Conservation (phyloP, 1,284 basidiomycete genomes). For the Phlebopus sp. region DNA sequence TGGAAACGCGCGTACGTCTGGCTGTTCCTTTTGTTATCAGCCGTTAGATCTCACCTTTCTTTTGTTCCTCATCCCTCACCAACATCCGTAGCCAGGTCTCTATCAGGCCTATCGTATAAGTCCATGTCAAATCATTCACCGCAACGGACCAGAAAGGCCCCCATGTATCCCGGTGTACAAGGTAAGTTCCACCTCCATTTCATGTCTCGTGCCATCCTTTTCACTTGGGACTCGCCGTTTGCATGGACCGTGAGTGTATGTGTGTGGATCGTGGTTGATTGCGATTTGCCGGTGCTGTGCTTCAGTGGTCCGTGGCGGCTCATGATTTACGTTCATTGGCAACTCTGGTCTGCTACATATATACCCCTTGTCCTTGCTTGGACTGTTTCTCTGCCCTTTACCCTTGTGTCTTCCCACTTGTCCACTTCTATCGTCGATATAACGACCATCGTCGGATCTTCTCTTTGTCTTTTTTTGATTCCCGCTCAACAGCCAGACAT, state of each 20-base stretch:
- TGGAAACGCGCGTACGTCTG: conserved; percentile 32
- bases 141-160: conserved; percentile 48
- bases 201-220: conserved; percentile 10
- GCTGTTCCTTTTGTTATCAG: conserved; percentile 23
- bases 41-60: conserved; percentile 17
- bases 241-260: conserved; percentile 8
- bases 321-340: conserved; percentile 9
- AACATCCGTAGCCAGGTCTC: conserved; percentile 3
- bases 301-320: conserved; percentile 10
- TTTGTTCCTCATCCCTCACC: conserved; percentile 12
- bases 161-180: conserved; percentile 35
- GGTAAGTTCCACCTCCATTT: conserved; percentile 31
- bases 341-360: neutral
- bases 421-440: neutral
- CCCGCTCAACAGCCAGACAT: conserved; percentile 2
- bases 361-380: neutral
- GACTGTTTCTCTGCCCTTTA: conserved; percentile 1
- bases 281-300: conserved; percentile 9
- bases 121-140: conserved; percentile 62
- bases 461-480: conserved; percentile 4
- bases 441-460: conserved; percentile 8
- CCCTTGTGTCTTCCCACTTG: neutral
- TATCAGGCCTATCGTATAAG: conserved; percentile 14
- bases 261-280: conserved; percentile 18
- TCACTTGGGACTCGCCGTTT: conserved; percentile 9